These are phyloP conservation scores for Microascus cirrosus DNA, from an alignment of 2,329 filamentous ascomycete genomes.

Conservation along the genomic window DNA sequence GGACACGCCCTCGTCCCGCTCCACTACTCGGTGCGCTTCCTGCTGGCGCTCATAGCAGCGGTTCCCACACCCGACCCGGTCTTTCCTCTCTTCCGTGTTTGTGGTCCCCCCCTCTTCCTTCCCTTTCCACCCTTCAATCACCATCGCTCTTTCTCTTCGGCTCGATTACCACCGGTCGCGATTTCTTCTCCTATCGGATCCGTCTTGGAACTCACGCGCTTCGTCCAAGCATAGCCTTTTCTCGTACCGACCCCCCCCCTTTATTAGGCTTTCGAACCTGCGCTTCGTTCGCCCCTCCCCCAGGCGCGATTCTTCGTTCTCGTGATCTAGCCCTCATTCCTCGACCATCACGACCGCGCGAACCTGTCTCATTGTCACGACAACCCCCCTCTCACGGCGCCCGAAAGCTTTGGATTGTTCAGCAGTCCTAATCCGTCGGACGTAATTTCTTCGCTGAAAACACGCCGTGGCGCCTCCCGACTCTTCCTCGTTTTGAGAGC, in stretches of 20 bases:
- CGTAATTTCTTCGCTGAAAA: background rate
- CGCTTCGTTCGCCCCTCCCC: background rate
- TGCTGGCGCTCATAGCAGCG: background rate
- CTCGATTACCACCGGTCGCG: background rate
- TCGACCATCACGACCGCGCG: slow-evolving; percentile 4
- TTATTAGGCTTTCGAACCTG: slow-evolving; percentile 1
- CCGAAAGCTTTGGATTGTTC: background rate
- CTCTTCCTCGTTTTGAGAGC: background rate
- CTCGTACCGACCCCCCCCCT: background rate
- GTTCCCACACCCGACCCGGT: slow-evolving; percentile 5
- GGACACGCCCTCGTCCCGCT: slow-evolving; percentile 5
- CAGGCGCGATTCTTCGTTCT: slow-evolving; percentile 1
- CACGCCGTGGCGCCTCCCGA: background rate
- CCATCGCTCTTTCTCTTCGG: background rate
- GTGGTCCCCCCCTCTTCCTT: slow-evolving; percentile 3
- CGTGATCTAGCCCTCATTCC: slow-evolving; percentile 1
- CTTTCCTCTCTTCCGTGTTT: slow-evolving; percentile 5
- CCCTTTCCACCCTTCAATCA: slow-evolving; percentile 1
- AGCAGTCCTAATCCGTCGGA: background rate
- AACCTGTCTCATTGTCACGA: background rate
- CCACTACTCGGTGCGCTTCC: slow-evolving; percentile 5
- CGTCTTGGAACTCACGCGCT: background rate
- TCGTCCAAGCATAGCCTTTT: background rate
- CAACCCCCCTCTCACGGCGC: background rate
- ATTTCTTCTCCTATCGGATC: slow-evolving; percentile 1